Base-by-base conservation (phyloP, 1,284 basidiomycete genomes). In the Fomitopsis betulina region DNA sequence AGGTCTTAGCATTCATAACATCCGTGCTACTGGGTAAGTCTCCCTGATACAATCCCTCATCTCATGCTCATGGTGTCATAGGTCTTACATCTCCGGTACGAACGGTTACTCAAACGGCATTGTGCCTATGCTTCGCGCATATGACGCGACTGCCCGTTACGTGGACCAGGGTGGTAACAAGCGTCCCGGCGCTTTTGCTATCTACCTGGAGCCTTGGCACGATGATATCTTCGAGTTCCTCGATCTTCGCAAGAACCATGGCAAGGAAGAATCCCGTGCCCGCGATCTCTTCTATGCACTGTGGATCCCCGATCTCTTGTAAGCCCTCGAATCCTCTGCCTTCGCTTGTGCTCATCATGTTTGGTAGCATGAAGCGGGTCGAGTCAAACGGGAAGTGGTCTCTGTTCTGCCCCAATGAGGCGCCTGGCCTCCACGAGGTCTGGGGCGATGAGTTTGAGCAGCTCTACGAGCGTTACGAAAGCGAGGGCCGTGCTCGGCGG, bases 121-220 rank as follows among this genome's bases (percentile, higher is more conserved):
- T 69, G 94, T 99, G 1, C 97, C 97, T 37, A 99, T 99, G 97
- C 89, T 99, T 53, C 93, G 97, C 60, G 96, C 94, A 0, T 99
- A 91, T 75, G 97, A 99, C 71, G 96, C 97, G 13, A 99, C 97
- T 6, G 97, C 97, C 33, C 93, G 97, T 55, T 99, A 99, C 72
- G 97, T 99, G 62, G 97, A 99, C 75, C 97, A 99, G 74, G 96
- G 97, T 63, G 97, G 97, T 53, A 99, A 99, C 85, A 99, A 99
- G 81, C 92, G 97, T 47, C 97, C 97, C 2, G 97, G 97, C 63
- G 97, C 97, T 2, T 98, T 99, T 69, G 94, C 97, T 33, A 94
- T 98, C 73, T 98, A 98, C 77, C 79, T 98, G 63, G 96, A 98
- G 76, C 96, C 96, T 9, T 98, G 96, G 96, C 96, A 99, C 74